A percentile compares a stretch with the other conserved stretches of the same genome.
Conservation (phyloP, 176 grass and related monocot species). For the Oryza nivara region DNA sequence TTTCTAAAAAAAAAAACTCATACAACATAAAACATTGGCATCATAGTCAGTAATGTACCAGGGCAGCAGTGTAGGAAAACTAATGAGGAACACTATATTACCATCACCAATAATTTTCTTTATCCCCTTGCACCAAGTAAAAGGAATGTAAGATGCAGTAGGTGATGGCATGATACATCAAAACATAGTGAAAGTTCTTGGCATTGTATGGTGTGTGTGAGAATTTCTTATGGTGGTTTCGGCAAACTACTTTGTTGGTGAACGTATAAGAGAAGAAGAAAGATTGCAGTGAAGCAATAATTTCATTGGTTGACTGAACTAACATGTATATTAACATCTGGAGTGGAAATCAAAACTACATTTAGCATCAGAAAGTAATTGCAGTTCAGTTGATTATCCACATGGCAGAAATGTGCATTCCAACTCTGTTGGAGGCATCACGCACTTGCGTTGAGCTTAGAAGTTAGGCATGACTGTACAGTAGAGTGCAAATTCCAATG, state of each 20-base stretch:
- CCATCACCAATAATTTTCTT: not conserved
- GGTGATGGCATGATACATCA: not conserved
- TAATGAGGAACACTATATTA: not conserved
- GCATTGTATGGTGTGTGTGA: not conserved
- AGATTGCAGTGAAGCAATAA: not conserved
- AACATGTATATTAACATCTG: not conserved
- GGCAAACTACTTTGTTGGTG: constrained; percentile 1
- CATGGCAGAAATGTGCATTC: not conserved
- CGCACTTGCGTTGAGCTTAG: not conserved
- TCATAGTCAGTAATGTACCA: not conserved
- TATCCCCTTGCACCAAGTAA: not conserved
- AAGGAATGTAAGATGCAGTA: not conserved
- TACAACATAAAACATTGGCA: not conserved
- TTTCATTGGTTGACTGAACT: not conserved
- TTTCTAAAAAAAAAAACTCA: not conserved
- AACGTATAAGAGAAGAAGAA: not conserved
- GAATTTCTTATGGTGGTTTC: not conserved
- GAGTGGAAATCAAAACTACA: not conserved
- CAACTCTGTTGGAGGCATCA: not conserved
- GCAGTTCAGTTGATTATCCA: not conserved
- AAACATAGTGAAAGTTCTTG: not conserved
- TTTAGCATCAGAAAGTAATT: not conserved
- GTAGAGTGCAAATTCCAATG: not conserved
- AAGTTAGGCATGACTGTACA: not conserved
- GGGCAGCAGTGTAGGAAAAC: not conserved